phyloP scores from a whole-genome alignment of 129 eudicot species.

The Logfia minima region DNA sequence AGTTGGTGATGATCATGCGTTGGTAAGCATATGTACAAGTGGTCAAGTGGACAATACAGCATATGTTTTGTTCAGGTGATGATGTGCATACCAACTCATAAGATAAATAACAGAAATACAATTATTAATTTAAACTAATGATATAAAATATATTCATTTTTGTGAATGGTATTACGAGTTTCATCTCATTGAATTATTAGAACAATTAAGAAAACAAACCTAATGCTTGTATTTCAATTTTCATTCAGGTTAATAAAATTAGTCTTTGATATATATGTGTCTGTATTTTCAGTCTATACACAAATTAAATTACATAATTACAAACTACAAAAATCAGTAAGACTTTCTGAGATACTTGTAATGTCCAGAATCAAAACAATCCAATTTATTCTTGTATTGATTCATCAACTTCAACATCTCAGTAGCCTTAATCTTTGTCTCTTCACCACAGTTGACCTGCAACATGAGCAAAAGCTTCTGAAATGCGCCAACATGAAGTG shows the following conservation, averaged over 20 bases:
- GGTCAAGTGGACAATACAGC: too few relatives aligned
- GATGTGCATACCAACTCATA: too few relatives aligned
- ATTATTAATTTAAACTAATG: too few relatives aligned
- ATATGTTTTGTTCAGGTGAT: too few relatives aligned
- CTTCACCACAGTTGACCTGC: constrained; percentile 76
- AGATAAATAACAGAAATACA: too few relatives aligned
- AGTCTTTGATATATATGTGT: neutral
- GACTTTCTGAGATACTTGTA: constrained; percentile 68
- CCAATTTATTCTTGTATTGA: constrained; percentile 50
- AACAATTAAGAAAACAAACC: too few relatives aligned
- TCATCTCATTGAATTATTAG: too few relatives aligned
- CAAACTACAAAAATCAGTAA: constrained; percentile 35
- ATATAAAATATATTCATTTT: too few relatives aligned
- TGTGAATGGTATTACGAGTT: too few relatives aligned
- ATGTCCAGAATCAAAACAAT: constrained; percentile 71
- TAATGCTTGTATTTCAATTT: neutral
- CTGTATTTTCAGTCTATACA: constrained; percentile 8
- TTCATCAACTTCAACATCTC: constrained; percentile 84
- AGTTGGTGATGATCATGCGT: neutral
- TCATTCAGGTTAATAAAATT: constrained; percentile 11
- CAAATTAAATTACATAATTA: constrained; percentile 24
- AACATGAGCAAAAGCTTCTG: constrained; percentile 79
- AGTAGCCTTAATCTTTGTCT: constrained; percentile 68
- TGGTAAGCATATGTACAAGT: neutral
- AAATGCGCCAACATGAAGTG: constrained; percentile 73